Evolutionary conservation across 2,329 filamentous ascomycete species (phyloP), one percentile per base, ranked within the genome.

Genomic region (Calonectria pteridis): DNA sequence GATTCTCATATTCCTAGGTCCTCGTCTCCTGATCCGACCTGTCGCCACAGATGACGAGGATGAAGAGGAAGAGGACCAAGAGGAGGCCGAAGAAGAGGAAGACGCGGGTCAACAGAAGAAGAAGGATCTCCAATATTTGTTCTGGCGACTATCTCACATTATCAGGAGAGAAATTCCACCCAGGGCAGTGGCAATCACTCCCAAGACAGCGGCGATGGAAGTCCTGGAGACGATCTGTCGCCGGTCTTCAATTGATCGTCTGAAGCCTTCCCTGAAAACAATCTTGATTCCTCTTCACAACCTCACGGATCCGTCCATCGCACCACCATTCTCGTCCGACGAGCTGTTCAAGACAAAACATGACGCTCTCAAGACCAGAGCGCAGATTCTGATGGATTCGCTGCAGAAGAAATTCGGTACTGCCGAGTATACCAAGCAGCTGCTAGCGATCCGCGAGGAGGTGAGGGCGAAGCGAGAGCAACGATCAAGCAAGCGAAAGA

Each of bases 321-420:
- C 93, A 0, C 86, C 90, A 18, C 94, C 95, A 0, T 92, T 92
- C 76, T 94, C 93, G 29, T 90, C 90, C 7, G 94, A 96, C 79
- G 91, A 93, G 71, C 82, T 86, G 0, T 96, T 96, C 87, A 91
- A 90, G 77, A 87, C 89, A 7, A 90, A 89, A 26, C 93, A 96
- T 83, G 93, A 95, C 76, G 88, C 88, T 0, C 87, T 99, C 40
- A 92, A 93, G 78, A 89, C 91, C 50, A 92, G 93, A 71, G 93
- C 94, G 6, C 91, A 93, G 77, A 94, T 96, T 79, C 88, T 96
- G 14, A 92, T 98, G 87, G 94, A 95, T 76, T 86, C 90, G n/a
- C 83, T 99, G 73, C 95, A 98, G 86, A 93, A 93, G 86, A 95
- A 94, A 82, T 88, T 98, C 66, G 97, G 96, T 50, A 95, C 94